Conservation (phyloP, 768 basidiomycete species). For the Russula sp. region DNA sequence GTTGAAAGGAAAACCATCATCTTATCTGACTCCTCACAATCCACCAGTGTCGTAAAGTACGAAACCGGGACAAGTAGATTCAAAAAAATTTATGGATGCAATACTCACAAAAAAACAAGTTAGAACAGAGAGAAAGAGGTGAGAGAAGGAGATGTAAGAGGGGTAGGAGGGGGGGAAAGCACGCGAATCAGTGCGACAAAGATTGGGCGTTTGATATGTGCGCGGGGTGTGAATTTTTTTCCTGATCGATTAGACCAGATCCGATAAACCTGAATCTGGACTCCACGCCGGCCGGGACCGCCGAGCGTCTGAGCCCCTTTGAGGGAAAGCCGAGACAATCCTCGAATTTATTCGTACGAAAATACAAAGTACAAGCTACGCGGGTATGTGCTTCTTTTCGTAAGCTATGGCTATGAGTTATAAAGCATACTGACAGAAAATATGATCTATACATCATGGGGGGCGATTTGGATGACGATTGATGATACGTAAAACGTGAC, state of each 20-base stretch:
- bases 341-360: constrained; percentile 4
- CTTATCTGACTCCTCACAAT: constrained; percentile 22
- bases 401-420: constrained; percentile 15
- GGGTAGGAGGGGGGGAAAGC: constrained; percentile 42
- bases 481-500: constrained; percentile 21
- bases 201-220: constrained; percentile 37
- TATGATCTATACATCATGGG: constrained; percentile 18
- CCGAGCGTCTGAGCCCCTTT: constrained; percentile 5
- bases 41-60: constrained; percentile 21
- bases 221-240: constrained; percentile 32
- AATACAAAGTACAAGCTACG: constrained; percentile 16
- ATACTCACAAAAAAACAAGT: constrained; percentile 45
- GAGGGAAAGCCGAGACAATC: background rate
- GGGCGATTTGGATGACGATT: constrained; percentile 9
- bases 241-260: constrained; percentile 30
- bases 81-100: constrained; percentile 18
- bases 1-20: constrained; percentile 20
- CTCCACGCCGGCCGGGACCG: constrained; percentile 23
- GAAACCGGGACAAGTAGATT: constrained; percentile 6
- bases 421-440: constrained; percentile 8
- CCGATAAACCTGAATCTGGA: constrained; percentile 29
- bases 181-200: constrained; percentile 32
- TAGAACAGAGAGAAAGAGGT: constrained; percentile 42
- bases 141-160: constrained; percentile 48
- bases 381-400: constrained; percentile 7